phyloP scores from a whole-genome alignment of 228 moss, liverwort and hornwort species.

The Sphagnum magellanicum region DNA sequence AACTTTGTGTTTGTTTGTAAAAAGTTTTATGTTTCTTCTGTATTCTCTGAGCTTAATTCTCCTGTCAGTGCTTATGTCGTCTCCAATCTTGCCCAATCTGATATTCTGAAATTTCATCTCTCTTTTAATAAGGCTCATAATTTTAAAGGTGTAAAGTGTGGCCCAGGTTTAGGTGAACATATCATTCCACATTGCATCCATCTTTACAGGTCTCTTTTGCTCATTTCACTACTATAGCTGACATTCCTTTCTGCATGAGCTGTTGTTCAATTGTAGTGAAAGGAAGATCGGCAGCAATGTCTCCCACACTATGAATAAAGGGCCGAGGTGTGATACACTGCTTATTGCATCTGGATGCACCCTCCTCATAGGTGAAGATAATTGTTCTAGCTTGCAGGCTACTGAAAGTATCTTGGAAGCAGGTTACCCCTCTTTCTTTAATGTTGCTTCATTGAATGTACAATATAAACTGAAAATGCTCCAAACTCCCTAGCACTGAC shows the following conservation, averaged over 20 bases:
- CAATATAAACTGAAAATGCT: no score
- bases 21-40: no score
- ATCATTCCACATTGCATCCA: background rate
- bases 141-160: no score
- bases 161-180: no score
- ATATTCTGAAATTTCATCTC: no score
- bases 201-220: background rate
- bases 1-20: no score
- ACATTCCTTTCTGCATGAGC: background rate
- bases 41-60: background rate
- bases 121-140: no score
- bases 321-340: background rate
- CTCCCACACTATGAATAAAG: background rate
- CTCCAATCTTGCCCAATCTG: no score
- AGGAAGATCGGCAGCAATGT: background rate
- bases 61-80: no score
- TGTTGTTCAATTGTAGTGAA: conserved; percentile 1
- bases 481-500: no score
- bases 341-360: background rate
- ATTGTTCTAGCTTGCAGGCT: background rate
- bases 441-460: no score
- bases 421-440: no score
- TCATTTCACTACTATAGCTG: background rate
- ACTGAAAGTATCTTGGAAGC: background rate
- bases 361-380: conserved; percentile 12